phyloP scores from a whole-genome alignment of 129 eudicot genomes.

The Pseudognaphalium luteoalbum region DNA sequence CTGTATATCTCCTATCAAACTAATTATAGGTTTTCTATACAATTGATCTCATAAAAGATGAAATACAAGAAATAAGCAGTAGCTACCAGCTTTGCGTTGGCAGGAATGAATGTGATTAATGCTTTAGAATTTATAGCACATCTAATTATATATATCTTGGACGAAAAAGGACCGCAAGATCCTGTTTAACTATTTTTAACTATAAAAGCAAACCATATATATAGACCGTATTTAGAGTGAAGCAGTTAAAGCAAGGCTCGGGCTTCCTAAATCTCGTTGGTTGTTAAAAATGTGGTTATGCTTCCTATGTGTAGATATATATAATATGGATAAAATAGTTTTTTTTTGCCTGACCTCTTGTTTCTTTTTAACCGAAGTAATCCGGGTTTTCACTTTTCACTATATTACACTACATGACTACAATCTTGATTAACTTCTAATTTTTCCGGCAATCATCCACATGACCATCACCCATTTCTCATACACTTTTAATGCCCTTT shows the following conservation, averaged over 20 bases:
- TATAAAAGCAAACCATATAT: not conserved
- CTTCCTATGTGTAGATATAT: not conserved
- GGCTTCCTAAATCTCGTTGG: not conserved
- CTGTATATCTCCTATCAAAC: too few relatives aligned
- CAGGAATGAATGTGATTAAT: too few relatives aligned
- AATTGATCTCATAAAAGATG: too few relatives aligned
- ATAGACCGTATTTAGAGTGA: not conserved
- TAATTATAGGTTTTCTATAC: too few relatives aligned
- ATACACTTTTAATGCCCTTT: not conserved
- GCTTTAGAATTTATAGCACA: not conserved
- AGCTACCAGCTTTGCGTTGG: too few relatives aligned
- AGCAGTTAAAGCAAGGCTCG: not conserved
- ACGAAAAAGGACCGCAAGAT: not conserved
- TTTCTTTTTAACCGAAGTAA: not conserved
- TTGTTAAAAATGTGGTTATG: too few relatives aligned
- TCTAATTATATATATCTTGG: not conserved
- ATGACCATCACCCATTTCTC: not conserved
- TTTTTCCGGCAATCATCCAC: not conserved
- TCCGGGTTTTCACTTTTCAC: not conserved
- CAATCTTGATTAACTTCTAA: not conserved
- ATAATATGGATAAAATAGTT: not conserved
- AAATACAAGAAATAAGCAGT: too few relatives aligned
- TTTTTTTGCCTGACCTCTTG: not conserved
- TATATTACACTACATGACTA: not conserved
- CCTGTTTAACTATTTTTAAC: not conserved